These are phyloP conservation scores for Aspergillus panamensis DNA, from an alignment of 495 filamentous ascomycete species.

Conservation along the genomic window DNA sequence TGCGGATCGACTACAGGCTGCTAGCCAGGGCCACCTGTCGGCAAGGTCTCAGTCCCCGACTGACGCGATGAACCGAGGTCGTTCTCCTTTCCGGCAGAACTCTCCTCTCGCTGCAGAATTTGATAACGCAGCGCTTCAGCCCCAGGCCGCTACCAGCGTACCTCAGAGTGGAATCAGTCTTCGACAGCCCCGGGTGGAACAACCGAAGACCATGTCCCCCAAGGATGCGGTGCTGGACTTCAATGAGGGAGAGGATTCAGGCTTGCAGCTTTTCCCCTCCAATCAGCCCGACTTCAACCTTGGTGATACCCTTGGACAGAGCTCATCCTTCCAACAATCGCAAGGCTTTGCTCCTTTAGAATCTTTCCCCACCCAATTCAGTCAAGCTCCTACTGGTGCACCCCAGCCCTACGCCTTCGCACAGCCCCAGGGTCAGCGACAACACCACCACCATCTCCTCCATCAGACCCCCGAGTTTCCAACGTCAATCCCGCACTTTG, in stretches of 20 bases:
- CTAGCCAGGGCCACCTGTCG: conserved; percentile 67
- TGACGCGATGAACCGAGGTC: conserved; percentile 56
- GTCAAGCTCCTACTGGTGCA: conserved; percentile 25
- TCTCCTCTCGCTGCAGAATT: conserved; percentile 60
- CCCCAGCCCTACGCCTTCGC: conserved; percentile 32
- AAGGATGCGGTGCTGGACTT: conserved; percentile 91
- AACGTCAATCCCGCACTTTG: conserved; percentile 58
- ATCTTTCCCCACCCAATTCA: conserved; percentile 37
- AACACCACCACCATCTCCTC: conserved; percentile 37
- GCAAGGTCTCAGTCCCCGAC: conserved; percentile 57
- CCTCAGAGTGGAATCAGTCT: conserved; percentile 35
- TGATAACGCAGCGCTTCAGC: conserved; percentile 28
- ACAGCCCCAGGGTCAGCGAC: conserved; percentile 55
- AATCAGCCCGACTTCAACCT: conserved; percentile 42
- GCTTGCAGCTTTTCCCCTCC: conserved; percentile 66
- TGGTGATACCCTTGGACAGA: conserved; percentile 39
- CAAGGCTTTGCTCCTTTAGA: conserved; percentile 40
- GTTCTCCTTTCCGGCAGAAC: conserved; percentile 76
- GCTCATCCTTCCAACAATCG: conserved; percentile 46
- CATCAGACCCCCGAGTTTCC: conserved; percentile 59
- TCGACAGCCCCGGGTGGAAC: conserved; percentile 27
- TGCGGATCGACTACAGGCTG: conserved; percentile 69
- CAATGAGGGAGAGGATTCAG: conserved; percentile 63
- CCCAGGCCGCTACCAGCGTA: conserved; percentile 37
- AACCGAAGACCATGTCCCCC: conserved; percentile 86